Evolutionary conservation across 148 eudicot species (phyloP).

Genomic region (Heliosperma pusillum): DNA sequence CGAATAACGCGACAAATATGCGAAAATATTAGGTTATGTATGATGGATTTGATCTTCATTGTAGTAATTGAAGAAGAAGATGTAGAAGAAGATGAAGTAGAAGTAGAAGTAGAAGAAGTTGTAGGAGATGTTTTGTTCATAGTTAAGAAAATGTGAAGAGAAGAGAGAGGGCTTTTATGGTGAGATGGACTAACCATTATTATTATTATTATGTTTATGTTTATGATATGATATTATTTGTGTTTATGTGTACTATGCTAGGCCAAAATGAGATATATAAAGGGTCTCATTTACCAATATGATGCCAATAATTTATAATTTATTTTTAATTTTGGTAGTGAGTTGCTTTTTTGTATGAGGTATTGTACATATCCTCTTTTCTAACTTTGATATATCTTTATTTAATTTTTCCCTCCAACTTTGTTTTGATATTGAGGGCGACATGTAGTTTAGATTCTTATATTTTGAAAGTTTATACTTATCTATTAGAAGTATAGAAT

Average conservation of each 20-base stretch:
- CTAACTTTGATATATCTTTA: neutral
- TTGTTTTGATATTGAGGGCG: slow-evolving; percentile 26
- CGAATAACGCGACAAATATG: slow-evolving; percentile 55
- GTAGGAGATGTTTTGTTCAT: slow-evolving; percentile 31
- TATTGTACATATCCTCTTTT: slow-evolving; percentile 25
- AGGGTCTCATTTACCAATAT: slow-evolving; percentile 44
- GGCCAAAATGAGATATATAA: slow-evolving; percentile 39
- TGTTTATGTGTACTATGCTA: slow-evolving; percentile 23
- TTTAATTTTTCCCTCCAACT: slow-evolving; percentile 32
- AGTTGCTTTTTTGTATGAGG: slow-evolving; percentile 16
- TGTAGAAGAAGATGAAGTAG: slow-evolving; percentile 16
- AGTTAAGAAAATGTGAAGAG: slow-evolving; percentile 45
- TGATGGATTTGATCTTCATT: slow-evolving; percentile 62
- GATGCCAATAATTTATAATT: slow-evolving; percentile 13
- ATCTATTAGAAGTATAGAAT: slow-evolving; percentile 6
- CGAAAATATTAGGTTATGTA: slow-evolving; percentile 61
- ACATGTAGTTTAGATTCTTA: slow-evolving; percentile 10
- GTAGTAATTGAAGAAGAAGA: slow-evolving; percentile 37
- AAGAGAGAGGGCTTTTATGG: slow-evolving; percentile 38
- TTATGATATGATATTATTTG: neutral
- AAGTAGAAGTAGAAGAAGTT: neutral
- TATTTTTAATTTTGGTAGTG: neutral
- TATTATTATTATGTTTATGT: neutral
- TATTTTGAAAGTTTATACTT: slow-evolving; percentile 10
- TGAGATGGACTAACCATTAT: slow-evolving; percentile 50